Evolutionary conservation across 78 protist genomes (phyloP), one percentile per base, ranked within the genome.

Genomic region (Dictyostelium firmibasis): DNA sequence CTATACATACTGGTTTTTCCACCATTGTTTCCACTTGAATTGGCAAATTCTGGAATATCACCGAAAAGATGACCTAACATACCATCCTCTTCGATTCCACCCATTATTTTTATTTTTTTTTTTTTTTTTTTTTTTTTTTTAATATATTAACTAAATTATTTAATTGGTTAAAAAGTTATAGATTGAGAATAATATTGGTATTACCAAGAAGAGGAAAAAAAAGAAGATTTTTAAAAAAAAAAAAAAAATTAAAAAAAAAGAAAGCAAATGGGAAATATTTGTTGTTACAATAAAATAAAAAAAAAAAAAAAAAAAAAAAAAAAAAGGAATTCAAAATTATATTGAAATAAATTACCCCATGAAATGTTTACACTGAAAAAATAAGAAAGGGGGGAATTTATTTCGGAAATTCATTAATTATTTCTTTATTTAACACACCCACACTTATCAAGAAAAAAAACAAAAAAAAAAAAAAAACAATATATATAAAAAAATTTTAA

Each of bases 41-140:
- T 70, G 1, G 78, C 78, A 70, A 70, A 31, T n/a, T 60, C 70
- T 60, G 70, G 70, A 23, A 60, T 60, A 23, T 60, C 70, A 23
- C 23, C 70, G 27, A 60, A 60, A 23, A 60, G 27, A 60, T n/a
- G 70, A 7, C 14, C 7, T 60, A 60, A 23, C 29, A 70, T 70
- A 31, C 78, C 78, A 70, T 70, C 78, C 31, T 70, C 78, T 1
- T 70, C 78, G 8, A 70, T 70, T n/a, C 78, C 78, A 47, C 57
- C 57, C 57, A 47, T 41, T 41, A 41, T 41, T 41, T 41, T 41
- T 9, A 62, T n/a, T 62, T 62, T 62, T 23, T 62, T 23, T 62
- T n/a, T 62, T n/a, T 62, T 23, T n/a, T n/a, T n/a, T n/a, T n/a
- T n/a, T n/a, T n/a, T n/a, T n/a, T n/a, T n/a, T n/a, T n/a, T n/a